Evolutionary conservation across 2,329 filamentous ascomycete species (phyloP), one percentile per base, ranked within the genome.

Genomic region (Ceratocystis harringtonii): DNA sequence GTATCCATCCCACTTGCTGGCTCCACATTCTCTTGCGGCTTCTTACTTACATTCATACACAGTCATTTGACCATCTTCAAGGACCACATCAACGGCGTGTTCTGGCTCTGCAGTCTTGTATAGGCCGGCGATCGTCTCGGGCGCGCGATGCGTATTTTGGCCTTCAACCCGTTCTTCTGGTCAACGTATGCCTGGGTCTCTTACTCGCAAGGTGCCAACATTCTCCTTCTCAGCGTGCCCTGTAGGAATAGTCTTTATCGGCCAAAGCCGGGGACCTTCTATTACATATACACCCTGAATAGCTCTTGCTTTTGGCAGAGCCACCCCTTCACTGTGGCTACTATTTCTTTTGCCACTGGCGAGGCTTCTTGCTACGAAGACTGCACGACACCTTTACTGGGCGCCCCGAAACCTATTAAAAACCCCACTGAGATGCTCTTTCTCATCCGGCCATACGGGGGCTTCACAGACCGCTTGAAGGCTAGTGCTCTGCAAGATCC

Each of bases 1-100:
- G 80, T 74, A 3, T 71, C 32, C 19, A 3, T 71, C 32, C 19
- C 4, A 7, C 12, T 22, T 44, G 44, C 6, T 58, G 25, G 5
- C 25, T 28, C 3, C 7, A 25, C 22, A 5, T 7, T 30, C 10
- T 25, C 8, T 57, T 48, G 19, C 2, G 41, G 3, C 70, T 72
- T 63, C 30, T 72, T 72, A 5, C 73, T 69, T 17, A 10, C 8
- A 22, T 15, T 2, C n/a, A 7, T 64, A n/a, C 4, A 69, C 70
- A 74, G 80, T 65, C 74, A 85, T 69, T 73, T 82, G 66, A 74
- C 81, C n/a, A 80, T 83, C 25, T 82, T 82, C 67, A 58, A 58
- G 32, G 1, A 5, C 28, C 52, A 30, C 7, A 22, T n/a, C 52
- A 71, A 74, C 5, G 77, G 77, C 22, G 72, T 76, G 60, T 83